phyloP scores from a whole-genome alignment of 2,329 filamentous ascomycete genomes.

The Fusarium pseudoanthophilum region DNA sequence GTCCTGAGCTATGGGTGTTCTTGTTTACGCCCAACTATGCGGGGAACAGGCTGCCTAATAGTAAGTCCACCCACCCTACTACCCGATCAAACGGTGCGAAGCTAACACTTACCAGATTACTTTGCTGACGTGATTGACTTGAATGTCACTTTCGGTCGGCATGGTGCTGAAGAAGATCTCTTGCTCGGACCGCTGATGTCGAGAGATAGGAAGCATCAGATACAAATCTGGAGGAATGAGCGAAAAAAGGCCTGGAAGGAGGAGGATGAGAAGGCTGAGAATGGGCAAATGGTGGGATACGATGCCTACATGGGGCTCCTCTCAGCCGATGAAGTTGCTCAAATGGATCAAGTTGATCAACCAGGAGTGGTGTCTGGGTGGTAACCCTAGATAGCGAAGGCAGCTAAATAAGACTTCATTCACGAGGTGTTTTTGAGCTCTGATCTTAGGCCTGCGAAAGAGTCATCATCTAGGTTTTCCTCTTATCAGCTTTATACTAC shows the following conservation, averaged over 20 bases:
- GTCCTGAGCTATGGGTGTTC: background rate
- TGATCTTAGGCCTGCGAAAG: no score
- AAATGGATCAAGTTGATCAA: no score
- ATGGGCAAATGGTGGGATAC: background rate
- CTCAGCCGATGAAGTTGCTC: background rate
- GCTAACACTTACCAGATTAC: accelerated
- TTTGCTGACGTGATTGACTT: background rate
- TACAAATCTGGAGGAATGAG: background rate
- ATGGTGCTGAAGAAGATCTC: no score
- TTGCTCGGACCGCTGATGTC: background rate
- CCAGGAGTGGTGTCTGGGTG: no score
- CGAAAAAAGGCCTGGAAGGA: background rate
- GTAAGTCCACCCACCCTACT: no score
- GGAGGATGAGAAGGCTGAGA: background rate
- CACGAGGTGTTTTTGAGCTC: no score
- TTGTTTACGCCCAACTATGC: background rate
- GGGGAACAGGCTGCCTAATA: background rate
- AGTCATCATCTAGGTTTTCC: no score
- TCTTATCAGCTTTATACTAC: no score
- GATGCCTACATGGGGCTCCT: no score
- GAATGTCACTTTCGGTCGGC: background rate
- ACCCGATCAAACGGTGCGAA: accelerated
- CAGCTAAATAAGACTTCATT: no score
- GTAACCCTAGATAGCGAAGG: no score
- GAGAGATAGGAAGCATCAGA: accelerated